Percentiles rank a stretch among this genome's conserved stretches.
These are phyloP conservation scores for Mesostigma viride DNA, from an alignment of 139 green algal genomes.

Conservation along the genomic window DNA sequence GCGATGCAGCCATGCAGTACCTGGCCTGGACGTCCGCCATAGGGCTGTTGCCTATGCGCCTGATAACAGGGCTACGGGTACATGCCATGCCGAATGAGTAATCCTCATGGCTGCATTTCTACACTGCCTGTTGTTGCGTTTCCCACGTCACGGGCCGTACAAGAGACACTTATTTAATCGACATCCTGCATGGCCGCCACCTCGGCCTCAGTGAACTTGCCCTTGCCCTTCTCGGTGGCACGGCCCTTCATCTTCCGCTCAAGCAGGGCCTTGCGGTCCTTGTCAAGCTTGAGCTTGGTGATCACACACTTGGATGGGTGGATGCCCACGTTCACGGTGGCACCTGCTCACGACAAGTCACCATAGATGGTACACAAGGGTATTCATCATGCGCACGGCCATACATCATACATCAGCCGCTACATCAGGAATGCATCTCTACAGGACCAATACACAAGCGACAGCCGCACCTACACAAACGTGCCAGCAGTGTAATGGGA, in stretches of 20 bases:
- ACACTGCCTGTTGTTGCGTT: no score
- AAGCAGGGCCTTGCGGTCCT: slow-evolving; percentile 78
- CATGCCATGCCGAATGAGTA: no score
- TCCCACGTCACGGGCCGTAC: no score
- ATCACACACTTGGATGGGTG: slow-evolving; percentile 95
- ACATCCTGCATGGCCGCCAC: slow-evolving; percentile 33
- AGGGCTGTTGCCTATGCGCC: no score
- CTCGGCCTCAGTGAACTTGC: slow-evolving; percentile 42
- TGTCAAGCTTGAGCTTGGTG: slow-evolving; percentile 99
- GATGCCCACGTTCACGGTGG: slow-evolving; percentile 88
- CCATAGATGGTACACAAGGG: background rate
- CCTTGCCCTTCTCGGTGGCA: slow-evolving; percentile 63
- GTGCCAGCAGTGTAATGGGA: background rate
- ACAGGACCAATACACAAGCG: slow-evolving; percentile 1
- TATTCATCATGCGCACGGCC: slow-evolving; percentile 11
- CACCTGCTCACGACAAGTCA: slow-evolving; percentile 47
- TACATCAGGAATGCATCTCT: background rate
- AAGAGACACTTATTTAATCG: no score
- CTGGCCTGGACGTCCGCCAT: no score
- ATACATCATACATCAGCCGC: slow-evolving; percentile 14
- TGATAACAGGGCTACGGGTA: no score
- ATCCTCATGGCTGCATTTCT: no score
- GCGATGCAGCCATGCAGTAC: no score
- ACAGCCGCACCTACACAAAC: background rate
- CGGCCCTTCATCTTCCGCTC: slow-evolving; percentile 76